These are phyloP conservation scores for Suillus subaureus DNA, from an alignment of 768 basidiomycete species.

Conservation along the genomic window DNA sequence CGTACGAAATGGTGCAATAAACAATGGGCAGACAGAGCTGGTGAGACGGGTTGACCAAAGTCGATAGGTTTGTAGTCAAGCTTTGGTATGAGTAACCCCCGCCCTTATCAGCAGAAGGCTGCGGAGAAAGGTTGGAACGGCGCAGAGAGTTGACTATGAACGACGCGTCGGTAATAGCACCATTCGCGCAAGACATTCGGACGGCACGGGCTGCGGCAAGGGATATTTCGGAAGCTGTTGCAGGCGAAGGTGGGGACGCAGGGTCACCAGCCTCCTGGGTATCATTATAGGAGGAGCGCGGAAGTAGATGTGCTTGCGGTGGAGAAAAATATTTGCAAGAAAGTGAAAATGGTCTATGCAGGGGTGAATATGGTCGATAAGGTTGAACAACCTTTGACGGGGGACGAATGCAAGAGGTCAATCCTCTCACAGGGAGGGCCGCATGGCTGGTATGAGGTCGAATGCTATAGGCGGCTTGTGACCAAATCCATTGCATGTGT, in stretches of 20 bases:
- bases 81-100: constrained; percentile 28
- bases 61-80: constrained; percentile 44
- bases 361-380: constrained; percentile 5
- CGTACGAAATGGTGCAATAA: constrained; percentile 69
- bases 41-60: constrained; percentile 54
- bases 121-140: constrained; percentile 32
- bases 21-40: constrained; percentile 61
- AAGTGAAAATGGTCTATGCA: constrained; percentile 14
- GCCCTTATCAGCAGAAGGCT: constrained; percentile 10
- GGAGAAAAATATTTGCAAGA: constrained; percentile 6
- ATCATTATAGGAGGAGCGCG: not conserved
- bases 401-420: not conserved
- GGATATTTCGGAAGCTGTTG: constrained; percentile 13
- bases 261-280: not conserved
- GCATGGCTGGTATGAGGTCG: constrained; percentile 20
- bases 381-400: not conserved
- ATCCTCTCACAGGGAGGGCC: not conserved
- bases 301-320: constrained; percentile 13
- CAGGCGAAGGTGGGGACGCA: not conserved
- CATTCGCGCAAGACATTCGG: constrained; percentile 43
- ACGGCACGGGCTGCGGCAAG: constrained; percentile 53
- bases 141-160: constrained; percentile 61
- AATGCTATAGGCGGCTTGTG: constrained; percentile 50
- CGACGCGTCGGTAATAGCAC: constrained; percentile 52
- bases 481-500: constrained; percentile 75